phyloP scores from a whole-genome alignment of 805 yeast genomes.

The Kazachstania martiniae region DNA sequence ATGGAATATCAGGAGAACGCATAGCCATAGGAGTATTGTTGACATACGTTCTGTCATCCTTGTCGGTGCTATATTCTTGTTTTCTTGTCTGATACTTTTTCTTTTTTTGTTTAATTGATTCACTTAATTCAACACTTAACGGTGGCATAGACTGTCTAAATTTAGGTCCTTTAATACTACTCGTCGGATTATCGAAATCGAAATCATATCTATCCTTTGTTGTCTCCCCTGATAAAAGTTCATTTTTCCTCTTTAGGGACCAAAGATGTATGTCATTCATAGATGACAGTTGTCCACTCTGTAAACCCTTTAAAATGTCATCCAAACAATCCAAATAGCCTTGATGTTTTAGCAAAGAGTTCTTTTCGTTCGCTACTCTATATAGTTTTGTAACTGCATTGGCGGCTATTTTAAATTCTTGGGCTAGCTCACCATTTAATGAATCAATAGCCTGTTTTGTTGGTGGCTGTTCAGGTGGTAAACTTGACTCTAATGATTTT shows the following conservation, averaged over 20 bases:
- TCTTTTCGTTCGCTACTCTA: constrained; percentile 45
- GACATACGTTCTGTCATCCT: too few species aligned
- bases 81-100: neutral
- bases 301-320: constrained; percentile 37
- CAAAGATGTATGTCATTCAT: constrained; percentile 16
- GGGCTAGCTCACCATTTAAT: constrained; percentile 43
- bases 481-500: constrained; percentile 14
- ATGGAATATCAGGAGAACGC: too few species aligned
- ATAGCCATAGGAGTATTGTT: too few species aligned
- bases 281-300: constrained; percentile 5
- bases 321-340: constrained; percentile 58
- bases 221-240: constrained; percentile 5
- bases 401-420: constrained; percentile 63
- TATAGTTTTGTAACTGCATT: constrained; percentile 61
- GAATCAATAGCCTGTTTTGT: constrained; percentile 18
- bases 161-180: constrained; percentile 5
- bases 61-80: neutral
- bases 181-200: constrained; percentile 6
- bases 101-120: neutral
- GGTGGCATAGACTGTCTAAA: constrained; percentile 17
- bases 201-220: constrained; percentile 6
- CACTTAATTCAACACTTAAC: constrained; percentile 12
- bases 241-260: constrained; percentile 18
- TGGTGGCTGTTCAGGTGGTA: constrained; percentile 26
- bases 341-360: constrained; percentile 37